phyloP scores from a whole-genome alignment of 352 stramenopile genomes.

The Phytophthora capsici region DNA sequence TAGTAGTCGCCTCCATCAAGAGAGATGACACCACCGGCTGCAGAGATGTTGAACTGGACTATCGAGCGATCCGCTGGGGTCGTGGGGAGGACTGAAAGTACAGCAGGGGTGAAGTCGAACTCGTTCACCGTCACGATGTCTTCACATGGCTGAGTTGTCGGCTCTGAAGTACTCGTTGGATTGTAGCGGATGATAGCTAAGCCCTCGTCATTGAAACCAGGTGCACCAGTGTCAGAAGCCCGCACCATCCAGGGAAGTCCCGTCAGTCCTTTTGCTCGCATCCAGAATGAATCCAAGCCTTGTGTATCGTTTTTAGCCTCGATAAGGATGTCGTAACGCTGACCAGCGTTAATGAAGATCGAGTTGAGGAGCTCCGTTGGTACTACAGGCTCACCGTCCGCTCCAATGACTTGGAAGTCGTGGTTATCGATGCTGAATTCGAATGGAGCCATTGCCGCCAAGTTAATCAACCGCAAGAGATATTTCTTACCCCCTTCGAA shows the following conservation, averaged over 20 bases:
- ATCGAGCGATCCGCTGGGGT: constrained; percentile 27
- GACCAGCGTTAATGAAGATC: constrained; percentile 37
- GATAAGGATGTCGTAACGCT: constrained; percentile 41
- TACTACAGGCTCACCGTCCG: constrained; percentile 28
- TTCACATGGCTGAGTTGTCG: constrained; percentile 18
- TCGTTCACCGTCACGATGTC: constrained; percentile 28
- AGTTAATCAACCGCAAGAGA: constrained; percentile 37
- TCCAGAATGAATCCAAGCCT: constrained; percentile 33
- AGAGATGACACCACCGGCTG: constrained; percentile 21
- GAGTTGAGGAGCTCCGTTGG: constrained; percentile 33
- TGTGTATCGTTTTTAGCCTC: constrained; percentile 25
- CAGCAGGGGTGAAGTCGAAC: constrained; percentile 26
- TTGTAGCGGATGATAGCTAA: constrained; percentile 35
- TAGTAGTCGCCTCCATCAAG: constrained; percentile 32
- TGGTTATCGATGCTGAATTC: constrained; percentile 48
- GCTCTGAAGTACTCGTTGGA: constrained; percentile 4
- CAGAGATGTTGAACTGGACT: constrained; percentile 33
- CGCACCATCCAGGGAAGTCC: constrained; percentile 26
- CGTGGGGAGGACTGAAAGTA: constrained; percentile 7
- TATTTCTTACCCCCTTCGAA: constrained; percentile 33
- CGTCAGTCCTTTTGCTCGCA: constrained; percentile 30
- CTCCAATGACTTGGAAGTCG: constrained; percentile 39
- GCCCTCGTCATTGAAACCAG: constrained; percentile 35
- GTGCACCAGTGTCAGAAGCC: constrained; percentile 3
- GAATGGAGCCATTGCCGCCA: constrained; percentile 36